Evolutionary conservation across 2,329 filamentous ascomycete species (phyloP).

Genomic region (Fusarium nygamai): DNA sequence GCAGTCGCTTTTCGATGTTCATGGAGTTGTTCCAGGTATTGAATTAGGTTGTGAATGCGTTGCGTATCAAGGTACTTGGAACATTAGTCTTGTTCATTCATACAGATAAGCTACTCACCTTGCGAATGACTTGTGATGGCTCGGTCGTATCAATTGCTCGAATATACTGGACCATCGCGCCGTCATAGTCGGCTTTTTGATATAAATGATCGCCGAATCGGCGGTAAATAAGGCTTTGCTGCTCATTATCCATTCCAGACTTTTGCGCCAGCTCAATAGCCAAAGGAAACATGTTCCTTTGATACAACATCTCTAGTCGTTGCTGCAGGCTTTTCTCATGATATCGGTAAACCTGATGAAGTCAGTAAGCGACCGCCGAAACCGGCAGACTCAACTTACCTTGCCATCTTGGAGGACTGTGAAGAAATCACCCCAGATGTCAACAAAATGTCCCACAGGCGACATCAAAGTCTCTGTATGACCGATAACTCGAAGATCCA

Average conservation of each 20-base stretch:
- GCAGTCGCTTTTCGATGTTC: constrained; percentile 92
- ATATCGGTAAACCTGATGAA: constrained; percentile 78
- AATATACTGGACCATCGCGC: constrained; percentile 98
- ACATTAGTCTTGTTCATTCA: constrained; percentile 40
- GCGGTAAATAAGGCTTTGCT: constrained; percentile 92
- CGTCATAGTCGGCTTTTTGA: constrained; percentile 94
- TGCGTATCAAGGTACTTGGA: constrained; percentile 90
- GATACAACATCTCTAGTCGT: constrained; percentile 91
- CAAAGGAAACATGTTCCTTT: constrained; percentile 89
- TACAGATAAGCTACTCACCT: constrained; percentile 59
- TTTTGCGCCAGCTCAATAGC: constrained; percentile 95
- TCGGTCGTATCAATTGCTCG: constrained; percentile 96
- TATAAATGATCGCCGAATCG: constrained; percentile 96
- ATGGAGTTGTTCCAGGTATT: constrained; percentile 95
- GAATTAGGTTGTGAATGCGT: constrained; percentile 95
- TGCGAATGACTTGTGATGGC: constrained; percentile 94
- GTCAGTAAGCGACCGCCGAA: constrained; percentile 19
- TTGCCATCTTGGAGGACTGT: constrained; percentile 93
- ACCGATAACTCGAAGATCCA: constrained; percentile 87
- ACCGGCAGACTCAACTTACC: constrained; percentile 56
- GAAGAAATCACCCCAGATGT: constrained; percentile 91
- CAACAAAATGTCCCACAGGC: constrained; percentile 81
- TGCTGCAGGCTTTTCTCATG: constrained; percentile 92
- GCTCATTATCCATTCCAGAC: constrained; percentile 78
- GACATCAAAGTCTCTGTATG: constrained; percentile 88